Evolutionary conservation across 176 grass and related monocot species (phyloP).

Genomic region (Oryza coarctata): DNA sequence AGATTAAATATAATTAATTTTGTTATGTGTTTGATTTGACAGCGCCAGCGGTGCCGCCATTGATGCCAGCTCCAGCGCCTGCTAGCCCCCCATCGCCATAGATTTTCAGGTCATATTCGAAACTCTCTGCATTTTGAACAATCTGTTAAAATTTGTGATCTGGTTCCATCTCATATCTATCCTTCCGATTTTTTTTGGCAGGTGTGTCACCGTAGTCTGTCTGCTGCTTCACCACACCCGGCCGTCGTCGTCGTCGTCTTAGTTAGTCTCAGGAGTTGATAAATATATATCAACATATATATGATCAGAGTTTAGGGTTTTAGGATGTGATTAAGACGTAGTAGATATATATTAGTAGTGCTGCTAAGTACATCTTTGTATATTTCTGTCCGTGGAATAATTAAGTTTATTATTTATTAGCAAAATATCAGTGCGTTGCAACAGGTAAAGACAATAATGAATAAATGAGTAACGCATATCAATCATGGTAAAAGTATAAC

Average conservation of each 20-base stretch:
- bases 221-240: neutral
- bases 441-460: too few relatives aligned
- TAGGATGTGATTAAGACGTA: too few relatives aligned
- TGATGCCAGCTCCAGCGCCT: neutral
- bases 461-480: too few relatives aligned
- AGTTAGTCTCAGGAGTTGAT: neutral
- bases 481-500: too few relatives aligned
- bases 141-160: neutral
- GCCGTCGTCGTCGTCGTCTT: neutral
- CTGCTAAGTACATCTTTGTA: too few relatives aligned
- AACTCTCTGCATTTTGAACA: neutral
- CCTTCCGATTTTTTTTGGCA: neutral
- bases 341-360: too few relatives aligned
- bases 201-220: slow-evolving; percentile 4
- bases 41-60: slow-evolving; percentile 22
- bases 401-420: too few relatives aligned
- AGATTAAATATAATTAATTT: neutral
- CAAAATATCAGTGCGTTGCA: too few relatives aligned
- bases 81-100: neutral
- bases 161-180: too few relatives aligned
- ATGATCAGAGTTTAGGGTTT: too few relatives aligned
- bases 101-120: neutral
- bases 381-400: too few relatives aligned
- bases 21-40: neutral
- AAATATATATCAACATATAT: too few relatives aligned